Evolutionary conservation across 345 rosid species (phyloP), one percentile per base, ranked within the genome.

Genomic region (Leavenworthia alabamica): DNA sequence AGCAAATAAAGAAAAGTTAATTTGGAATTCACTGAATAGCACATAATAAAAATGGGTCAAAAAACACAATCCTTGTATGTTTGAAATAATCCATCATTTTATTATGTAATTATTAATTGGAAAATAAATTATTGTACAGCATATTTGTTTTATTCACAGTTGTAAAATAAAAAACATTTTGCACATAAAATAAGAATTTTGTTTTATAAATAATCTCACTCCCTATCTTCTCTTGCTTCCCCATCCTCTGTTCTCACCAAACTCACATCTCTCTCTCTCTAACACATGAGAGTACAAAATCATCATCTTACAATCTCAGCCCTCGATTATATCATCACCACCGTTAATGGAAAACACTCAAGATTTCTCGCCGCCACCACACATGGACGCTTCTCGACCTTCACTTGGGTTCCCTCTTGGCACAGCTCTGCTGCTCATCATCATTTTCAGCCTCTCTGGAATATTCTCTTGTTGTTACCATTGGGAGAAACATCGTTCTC

Each of bases 381-480:
- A 89, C 62, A 51, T 44, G 58, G 93, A 89, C 52, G 80, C 95
- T 24, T 89, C 90, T 40, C 84, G 98, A 8, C 96, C 96, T 15
- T 85, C 96, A 28, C 84, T 92, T 0, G 98, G 95, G 1, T 92
- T 92, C 77, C 98, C 98, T 12, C 82, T 92, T 0, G 98, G 98
- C 43, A 89, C 98, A 0, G 98, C 98, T 44, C 79, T 92, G 37
- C 93, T 92, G 56, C 75, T 92, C 45, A 75, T 92, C 46, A 54
- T 85, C 81, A 79, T 89, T 23, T 92, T 92, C 89, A 81, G 83
- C 79, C 78, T 92, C 73, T 86, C 96, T 53, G 96, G 96, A 29
- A 82, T 92, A 64, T 86, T 92, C 86, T 92, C 98, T 56, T 92
- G 98, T 64, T 92, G 98, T 71, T 92, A 92, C 80, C 98, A 92